Conservation (phyloP, 2,329 filamentous ascomycete species). For the Microdochium bolleyi region DNA sequence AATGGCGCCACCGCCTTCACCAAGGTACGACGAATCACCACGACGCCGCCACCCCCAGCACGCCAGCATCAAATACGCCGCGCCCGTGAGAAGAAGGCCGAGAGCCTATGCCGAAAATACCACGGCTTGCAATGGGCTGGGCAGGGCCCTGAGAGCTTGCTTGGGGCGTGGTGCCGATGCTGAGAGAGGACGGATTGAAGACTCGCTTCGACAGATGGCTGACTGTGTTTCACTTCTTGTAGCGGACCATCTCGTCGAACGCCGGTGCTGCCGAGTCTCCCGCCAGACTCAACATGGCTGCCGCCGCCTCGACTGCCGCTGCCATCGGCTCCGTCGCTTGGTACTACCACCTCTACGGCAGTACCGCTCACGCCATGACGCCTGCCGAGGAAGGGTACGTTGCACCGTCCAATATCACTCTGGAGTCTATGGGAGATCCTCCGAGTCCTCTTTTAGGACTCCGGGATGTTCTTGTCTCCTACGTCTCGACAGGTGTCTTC, state of each 20-base stretch:
- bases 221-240: not conserved
- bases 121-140: not conserved
- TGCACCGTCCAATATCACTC: not conserved
- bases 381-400: slow-evolving; percentile 98
- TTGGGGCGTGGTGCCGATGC: not conserved
- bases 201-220: not conserved
- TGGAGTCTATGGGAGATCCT: no score
- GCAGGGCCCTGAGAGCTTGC: not conserved
- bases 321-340: slow-evolving; percentile 86
- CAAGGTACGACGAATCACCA: slow-evolving; percentile 57
- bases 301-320: slow-evolving; percentile 76
- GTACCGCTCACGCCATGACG: slow-evolving; percentile 80
- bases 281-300: slow-evolving; percentile 79
- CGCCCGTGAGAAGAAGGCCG: not conserved
- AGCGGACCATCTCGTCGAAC: slow-evolving; percentile 64
- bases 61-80: not conserved
- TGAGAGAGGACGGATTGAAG: not conserved
- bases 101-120: not conserved
- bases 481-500: not conserved
- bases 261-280: slow-evolving; percentile 67
- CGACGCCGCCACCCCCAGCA: not conserved
- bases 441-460: no score
- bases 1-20: slow-evolving; percentile 64
- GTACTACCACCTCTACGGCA: slow-evolving; percentile 96
- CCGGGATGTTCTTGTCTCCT: no score